These are phyloP conservation scores for Lichtheimia hyalospora DNA, from an alignment of 371 early-diverging fungal genomes.

Conservation along the genomic window DNA sequence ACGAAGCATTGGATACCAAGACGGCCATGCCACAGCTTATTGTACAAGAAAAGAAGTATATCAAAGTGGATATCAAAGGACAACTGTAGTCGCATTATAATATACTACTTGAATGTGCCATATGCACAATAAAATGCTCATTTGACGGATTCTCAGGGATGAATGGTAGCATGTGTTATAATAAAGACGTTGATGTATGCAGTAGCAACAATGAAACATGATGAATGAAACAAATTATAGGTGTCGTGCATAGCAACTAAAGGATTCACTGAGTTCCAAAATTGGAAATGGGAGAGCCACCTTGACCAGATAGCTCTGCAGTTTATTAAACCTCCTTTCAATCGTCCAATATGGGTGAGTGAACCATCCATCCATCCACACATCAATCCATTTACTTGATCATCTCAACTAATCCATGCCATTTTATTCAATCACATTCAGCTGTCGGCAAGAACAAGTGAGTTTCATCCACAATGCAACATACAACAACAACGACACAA, in stretches of 20 bases:
- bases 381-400: conserved; percentile 29
- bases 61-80: conserved; percentile 70
- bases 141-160: too few species aligned
- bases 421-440: conserved; percentile 9
- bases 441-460: conserved; percentile 97
- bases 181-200: too few species aligned
- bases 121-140: too few species aligned
- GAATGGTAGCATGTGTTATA: too few species aligned
- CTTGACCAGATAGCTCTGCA: too few species aligned
- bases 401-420: conserved; percentile 12
- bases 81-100: conserved; percentile 25
- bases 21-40: conserved; percentile 39
- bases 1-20: conserved; percentile 49
- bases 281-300: too few species aligned
- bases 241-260: too few species aligned
- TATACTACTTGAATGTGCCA: background rate
- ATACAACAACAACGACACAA: background rate
- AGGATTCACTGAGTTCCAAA: too few species aligned
- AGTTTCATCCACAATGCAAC: conserved; percentile 22
- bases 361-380: conserved; percentile 14
- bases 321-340: too few species aligned
- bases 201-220: too few species aligned
- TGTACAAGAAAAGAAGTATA: conserved; percentile 51
- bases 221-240: too few species aligned
- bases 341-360: conserved; percentile 30